phyloP scores from a whole-genome alignment of 1,139 yeast species.

The Sugiyamaella xylanicola region DNA sequence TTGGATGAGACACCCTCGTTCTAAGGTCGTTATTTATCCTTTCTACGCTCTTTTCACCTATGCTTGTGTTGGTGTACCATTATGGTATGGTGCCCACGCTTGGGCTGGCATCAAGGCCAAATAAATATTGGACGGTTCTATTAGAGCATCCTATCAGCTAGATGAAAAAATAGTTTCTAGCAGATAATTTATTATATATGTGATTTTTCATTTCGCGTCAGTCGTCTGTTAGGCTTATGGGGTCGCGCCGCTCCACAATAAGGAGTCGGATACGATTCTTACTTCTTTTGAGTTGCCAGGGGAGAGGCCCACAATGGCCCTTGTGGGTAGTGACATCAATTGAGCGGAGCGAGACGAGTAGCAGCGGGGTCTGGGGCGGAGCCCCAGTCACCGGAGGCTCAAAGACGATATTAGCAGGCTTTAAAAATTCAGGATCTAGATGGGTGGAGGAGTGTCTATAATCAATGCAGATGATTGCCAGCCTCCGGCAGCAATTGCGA shows the following conservation, averaged over 20 bases:
- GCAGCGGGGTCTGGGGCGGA: too few species aligned
- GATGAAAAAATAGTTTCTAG: background rate
- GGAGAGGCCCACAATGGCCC: too few species aligned
- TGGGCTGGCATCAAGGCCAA: constrained; percentile 23
- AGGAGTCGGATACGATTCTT: too few species aligned
- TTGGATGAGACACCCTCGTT: constrained; percentile 55
- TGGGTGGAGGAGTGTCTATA: constrained; percentile 26
- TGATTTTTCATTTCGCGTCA: too few species aligned
- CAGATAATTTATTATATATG: constrained; percentile 1
- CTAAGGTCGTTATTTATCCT: constrained; percentile 82
- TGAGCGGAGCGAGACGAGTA: too few species aligned
- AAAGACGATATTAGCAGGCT: too few species aligned
- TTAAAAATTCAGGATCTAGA: too few species aligned
- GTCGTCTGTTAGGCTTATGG: too few species aligned
- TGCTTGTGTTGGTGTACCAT: constrained; percentile 64
- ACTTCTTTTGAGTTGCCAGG: too few species aligned
- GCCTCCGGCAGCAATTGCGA: constrained; percentile 69
- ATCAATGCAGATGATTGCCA: constrained; percentile 76
- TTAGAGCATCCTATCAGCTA: background rate
- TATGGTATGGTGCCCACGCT: constrained; percentile 80
- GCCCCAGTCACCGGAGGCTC: too few species aligned
- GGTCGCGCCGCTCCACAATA: too few species aligned
- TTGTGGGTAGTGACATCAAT: too few species aligned
- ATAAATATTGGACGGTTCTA: constrained; percentile 3
- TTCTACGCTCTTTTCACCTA: constrained; percentile 84